phyloP scores from a whole-genome alignment of 192 early-diverging fungal genomes.

The Glomus cerebriforme region DNA sequence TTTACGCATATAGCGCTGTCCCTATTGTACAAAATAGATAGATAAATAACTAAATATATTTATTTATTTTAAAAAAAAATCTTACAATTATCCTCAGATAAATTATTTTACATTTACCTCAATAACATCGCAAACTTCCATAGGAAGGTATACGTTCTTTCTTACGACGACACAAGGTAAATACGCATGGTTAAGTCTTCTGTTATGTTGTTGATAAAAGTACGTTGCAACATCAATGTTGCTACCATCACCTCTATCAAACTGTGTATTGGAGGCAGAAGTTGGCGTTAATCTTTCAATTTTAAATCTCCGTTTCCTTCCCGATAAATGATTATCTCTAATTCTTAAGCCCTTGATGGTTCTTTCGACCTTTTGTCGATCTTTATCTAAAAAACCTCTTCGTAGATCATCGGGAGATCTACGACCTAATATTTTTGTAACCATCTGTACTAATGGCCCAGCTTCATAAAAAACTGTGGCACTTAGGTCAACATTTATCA shows the following conservation, averaged over 20 bases:
- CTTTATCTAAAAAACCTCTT: slow-evolving; percentile 42
- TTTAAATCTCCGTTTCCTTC: slow-evolving; percentile 68
- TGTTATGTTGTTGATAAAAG: slow-evolving; percentile 73
- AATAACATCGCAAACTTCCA: slow-evolving; percentile 87
- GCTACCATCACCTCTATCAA: slow-evolving; percentile 49
- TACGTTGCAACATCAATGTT: slow-evolving; percentile 74
- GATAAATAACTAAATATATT: too few species aligned
- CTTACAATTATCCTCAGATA: too few species aligned
- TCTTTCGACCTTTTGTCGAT: slow-evolving; percentile 50
- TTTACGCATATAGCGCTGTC: slow-evolving; percentile 81
- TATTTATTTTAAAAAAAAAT: not conserved
- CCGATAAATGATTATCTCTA: slow-evolving; percentile 59
- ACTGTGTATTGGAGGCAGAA: slow-evolving; percentile 70
- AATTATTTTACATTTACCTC: slow-evolving; percentile 18
- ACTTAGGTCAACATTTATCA: slow-evolving; percentile 73
- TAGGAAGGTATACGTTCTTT: slow-evolving; percentile 72
- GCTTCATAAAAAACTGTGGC: slow-evolving; percentile 67
- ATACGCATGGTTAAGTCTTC: slow-evolving; percentile 70
- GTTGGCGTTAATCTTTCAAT: slow-evolving; percentile 66
- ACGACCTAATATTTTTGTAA: slow-evolving; percentile 63
- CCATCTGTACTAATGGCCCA: slow-evolving; percentile 69
- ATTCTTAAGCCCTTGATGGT: slow-evolving; percentile 54
- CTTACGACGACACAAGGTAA: slow-evolving; percentile 82
- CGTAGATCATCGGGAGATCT: slow-evolving; percentile 49
- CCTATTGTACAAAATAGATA: slow-evolving; percentile 39